phyloP scores from a whole-genome alignment of 2,329 filamentous ascomycete species.

The Clonostachys rosea region DNA sequence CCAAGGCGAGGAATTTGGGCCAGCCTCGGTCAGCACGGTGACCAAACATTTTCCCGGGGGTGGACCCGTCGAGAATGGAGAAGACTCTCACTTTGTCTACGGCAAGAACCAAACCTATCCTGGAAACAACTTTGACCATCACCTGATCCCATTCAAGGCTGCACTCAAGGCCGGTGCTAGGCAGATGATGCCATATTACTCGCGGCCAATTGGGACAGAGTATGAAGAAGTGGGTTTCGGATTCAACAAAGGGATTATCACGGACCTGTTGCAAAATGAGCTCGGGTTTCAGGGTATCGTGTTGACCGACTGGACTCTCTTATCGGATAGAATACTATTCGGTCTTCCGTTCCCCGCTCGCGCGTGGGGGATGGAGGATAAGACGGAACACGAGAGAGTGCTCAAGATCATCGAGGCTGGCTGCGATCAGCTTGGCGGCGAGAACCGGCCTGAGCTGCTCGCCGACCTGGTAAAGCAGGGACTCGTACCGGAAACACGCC shows the following conservation, averaged over 20 bases:
- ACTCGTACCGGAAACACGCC: slow-evolving; percentile 31
- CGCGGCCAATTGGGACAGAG: slow-evolving; percentile 36
- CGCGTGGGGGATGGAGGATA: slow-evolving; percentile 43
- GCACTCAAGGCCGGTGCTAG: slow-evolving; percentile 41
- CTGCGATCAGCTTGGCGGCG: slow-evolving; percentile 47
- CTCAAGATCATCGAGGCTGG: slow-evolving; percentile 41
- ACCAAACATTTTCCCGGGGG: slow-evolving; percentile 51
- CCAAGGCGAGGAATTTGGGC: slow-evolving; percentile 35
- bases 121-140: slow-evolving; percentile 42
- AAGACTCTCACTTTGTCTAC: slow-evolving; percentile 47
- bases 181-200: slow-evolving; percentile 50
- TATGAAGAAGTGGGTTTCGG: slow-evolving; percentile 42
- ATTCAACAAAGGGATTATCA: slow-evolving; percentile 47
- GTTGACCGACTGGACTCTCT: slow-evolving; percentile 45
- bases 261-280: slow-evolving; percentile 37
- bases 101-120: slow-evolving; percentile 47
- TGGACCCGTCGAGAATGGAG: slow-evolving; percentile 40
- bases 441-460: slow-evolving; percentile 40
- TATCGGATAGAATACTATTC: slow-evolving; percentile 34
- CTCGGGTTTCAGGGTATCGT: slow-evolving; percentile 48
- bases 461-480: slow-evolving; percentile 35
- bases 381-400: slow-evolving; percentile 32
- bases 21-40: slow-evolving; percentile 36
- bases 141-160: slow-evolving; percentile 43
- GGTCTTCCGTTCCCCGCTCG: slow-evolving; percentile 40